phyloP scores from a whole-genome alignment of 2,329 filamentous ascomycete genomes.

The Fusarium sp. region DNA sequence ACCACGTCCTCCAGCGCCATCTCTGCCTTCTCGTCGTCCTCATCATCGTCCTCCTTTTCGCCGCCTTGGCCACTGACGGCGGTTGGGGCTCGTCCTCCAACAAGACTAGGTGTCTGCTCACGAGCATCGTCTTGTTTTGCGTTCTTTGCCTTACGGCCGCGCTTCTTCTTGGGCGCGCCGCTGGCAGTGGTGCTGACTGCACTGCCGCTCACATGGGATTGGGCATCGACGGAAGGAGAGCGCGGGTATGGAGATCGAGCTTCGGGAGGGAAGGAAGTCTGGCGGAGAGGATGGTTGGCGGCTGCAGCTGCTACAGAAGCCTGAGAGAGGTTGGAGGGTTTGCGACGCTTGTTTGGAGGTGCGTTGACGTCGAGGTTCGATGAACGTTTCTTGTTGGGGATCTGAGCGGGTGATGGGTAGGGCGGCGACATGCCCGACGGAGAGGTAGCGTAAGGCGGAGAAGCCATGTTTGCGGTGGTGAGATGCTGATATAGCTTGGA shows the following conservation, averaged over 20 bases:
- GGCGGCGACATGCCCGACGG: slow-evolving; percentile 70
- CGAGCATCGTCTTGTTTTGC: slow-evolving; percentile 61
- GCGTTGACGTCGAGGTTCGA: slow-evolving; percentile 69
- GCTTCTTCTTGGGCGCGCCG: slow-evolving; percentile 70
- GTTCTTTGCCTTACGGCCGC: slow-evolving; percentile 73
- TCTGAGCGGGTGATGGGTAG: slow-evolving; percentile 65
- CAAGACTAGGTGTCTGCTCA: slow-evolving; percentile 63
- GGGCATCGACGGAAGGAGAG: slow-evolving; percentile 76
- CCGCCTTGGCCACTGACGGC: slow-evolving; percentile 62
- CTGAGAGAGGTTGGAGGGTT: slow-evolving; percentile 75
- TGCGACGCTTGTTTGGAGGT: slow-evolving; percentile 75
- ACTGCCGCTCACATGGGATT: slow-evolving; percentile 74
- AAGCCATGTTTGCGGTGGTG: slow-evolving; percentile 62
- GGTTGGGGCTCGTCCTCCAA: slow-evolving; percentile 60
- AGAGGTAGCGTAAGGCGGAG: slow-evolving; percentile 67
- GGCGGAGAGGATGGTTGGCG: slow-evolving; percentile 77
- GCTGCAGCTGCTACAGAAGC: slow-evolving; percentile 66
- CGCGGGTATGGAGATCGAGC: slow-evolving; percentile 69
- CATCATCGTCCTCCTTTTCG: slow-evolving; percentile 68
- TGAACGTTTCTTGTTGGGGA: slow-evolving; percentile 72
- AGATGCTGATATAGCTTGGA: slow-evolving; percentile 3
- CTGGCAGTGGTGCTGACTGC: slow-evolving; percentile 64
- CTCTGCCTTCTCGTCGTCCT: slow-evolving; percentile 70
- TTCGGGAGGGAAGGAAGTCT: slow-evolving; percentile 85
- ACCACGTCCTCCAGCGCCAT: slow-evolving; percentile 72